A percentile compares a stretch with the other conserved stretches of the same genome.
Evolutionary conservation across 306 rosid genomes (phyloP).

Genomic region (Lathyrus oleraceus): DNA sequence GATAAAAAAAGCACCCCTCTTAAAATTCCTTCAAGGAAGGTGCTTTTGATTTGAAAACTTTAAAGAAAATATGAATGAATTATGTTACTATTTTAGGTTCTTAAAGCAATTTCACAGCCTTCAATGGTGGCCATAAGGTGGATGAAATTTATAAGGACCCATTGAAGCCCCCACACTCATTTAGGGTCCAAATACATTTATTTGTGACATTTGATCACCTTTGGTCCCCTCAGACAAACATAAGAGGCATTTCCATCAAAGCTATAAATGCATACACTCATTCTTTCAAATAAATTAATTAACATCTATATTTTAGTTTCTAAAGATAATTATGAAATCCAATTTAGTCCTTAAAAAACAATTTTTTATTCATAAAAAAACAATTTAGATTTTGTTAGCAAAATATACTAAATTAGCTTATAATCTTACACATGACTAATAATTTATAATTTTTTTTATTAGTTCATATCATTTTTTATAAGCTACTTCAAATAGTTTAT

Average conservation of each 20-base stretch:
- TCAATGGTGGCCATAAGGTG: background rate
- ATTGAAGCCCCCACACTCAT: constrained; percentile 22
- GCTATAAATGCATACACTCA: constrained; percentile 35
- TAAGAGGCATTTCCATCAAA: constrained; percentile 44
- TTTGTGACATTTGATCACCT: constrained; percentile 32
- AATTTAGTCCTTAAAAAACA: no score
- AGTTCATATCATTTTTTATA: no score
- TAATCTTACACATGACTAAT: no score
- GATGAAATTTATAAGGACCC: constrained; percentile 9
- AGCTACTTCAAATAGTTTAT: no score
- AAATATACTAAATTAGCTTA: no score
- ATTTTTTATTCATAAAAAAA: no score
- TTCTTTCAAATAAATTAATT: no score
- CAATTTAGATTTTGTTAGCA: no score
- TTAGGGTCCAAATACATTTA: constrained; percentile 38
- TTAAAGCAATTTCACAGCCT: background rate
- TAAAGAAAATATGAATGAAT: background rate
- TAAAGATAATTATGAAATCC: no score
- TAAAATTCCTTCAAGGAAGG: background rate
- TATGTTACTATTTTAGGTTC: background rate
- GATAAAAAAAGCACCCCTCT: background rate
- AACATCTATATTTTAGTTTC: no score
- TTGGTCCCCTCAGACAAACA: constrained; percentile 42
- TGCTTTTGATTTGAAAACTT: background rate
- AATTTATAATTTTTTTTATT: no score